phyloP scores from a whole-genome alignment of 352 stramenopile species.

The Phytopythium aichiense region DNA sequence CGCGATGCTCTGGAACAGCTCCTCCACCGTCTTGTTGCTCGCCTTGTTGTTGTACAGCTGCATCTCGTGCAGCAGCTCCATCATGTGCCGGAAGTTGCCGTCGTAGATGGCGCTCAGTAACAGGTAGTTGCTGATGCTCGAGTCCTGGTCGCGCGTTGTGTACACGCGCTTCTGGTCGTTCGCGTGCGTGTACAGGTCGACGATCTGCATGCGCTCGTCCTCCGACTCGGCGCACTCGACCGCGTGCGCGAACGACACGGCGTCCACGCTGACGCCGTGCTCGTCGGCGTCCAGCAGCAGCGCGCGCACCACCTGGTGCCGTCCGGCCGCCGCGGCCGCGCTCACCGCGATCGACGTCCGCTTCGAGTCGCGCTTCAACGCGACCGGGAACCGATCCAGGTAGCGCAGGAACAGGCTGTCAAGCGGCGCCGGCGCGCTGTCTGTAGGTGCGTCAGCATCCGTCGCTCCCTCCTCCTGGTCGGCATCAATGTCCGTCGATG shows the following conservation, averaged over 20 bases:
- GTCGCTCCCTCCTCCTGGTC: conserved; percentile 1
- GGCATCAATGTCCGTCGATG: not conserved
- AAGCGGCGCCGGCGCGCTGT: conserved; percentile 10
- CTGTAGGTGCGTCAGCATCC: not conserved
- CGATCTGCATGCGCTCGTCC: conserved; percentile 40
- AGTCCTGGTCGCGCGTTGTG: conserved; percentile 40
- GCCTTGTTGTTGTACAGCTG: conserved; percentile 51
- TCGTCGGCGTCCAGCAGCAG: conserved; percentile 37
- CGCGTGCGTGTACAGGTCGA: conserved; percentile 52
- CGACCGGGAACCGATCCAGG: conserved; percentile 38
- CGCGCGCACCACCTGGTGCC: conserved; percentile 28
- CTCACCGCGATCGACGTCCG: conserved; percentile 57
- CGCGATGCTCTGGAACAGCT: conserved; percentile 56
- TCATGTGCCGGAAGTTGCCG: conserved; percentile 70
- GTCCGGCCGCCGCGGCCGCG: conserved; percentile 34
- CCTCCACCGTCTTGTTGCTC: conserved; percentile 33
- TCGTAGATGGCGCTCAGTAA: conserved; percentile 57
- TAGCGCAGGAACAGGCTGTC: conserved; percentile 40
- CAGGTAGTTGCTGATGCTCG: conserved; percentile 61
- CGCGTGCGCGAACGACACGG: conserved; percentile 58
- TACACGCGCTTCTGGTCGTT: conserved; percentile 50
- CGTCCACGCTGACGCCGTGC: conserved; percentile 45
- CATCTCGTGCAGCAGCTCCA: conserved; percentile 77
- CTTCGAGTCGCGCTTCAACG: conserved; percentile 41
- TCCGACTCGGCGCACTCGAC: conserved; percentile 44